Conservation (phyloP, 2,329 filamentous ascomycete genomes). For the Blastomyces emzantsi region DNA sequence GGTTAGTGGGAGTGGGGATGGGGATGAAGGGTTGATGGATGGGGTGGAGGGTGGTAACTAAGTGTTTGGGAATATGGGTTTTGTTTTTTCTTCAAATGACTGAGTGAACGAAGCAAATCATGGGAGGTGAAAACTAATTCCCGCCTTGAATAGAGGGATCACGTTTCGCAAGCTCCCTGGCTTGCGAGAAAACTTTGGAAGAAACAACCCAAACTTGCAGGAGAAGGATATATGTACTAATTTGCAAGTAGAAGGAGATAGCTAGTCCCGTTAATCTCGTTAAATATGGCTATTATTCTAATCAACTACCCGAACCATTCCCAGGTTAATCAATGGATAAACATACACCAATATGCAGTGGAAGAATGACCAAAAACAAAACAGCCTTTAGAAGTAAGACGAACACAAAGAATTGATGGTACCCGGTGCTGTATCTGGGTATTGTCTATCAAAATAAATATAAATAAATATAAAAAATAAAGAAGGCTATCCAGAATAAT, state of each 20-base stretch:
- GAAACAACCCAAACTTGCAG: not conserved
- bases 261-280: not conserved
- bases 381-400: not conserved
- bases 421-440: not conserved
- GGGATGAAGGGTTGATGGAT: slow-evolving; percentile 11
- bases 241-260: not conserved
- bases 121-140: not conserved
- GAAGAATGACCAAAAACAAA: not conserved
- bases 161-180: not conserved
- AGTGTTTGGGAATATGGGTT: not conserved
- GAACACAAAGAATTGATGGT: not conserved
- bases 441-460: not conserved
- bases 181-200: not conserved
- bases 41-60: not conserved
- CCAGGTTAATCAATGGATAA: not conserved
- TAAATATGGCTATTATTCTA: not conserved
- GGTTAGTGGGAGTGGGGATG: slow-evolving; percentile 14
- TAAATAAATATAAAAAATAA: not conserved
- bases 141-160: not conserved
- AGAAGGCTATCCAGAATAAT: not conserved
- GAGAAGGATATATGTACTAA: not conserved
- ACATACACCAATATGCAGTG: not conserved
- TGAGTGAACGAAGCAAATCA: not conserved
- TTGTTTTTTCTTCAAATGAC: not conserved
- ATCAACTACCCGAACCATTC: not conserved